A percentile compares a stretch with the other conserved stretches of the same genome.
Conservation (phyloP, 2,329 filamentous ascomycete genomes). For the Blastomyces silverae region DNA sequence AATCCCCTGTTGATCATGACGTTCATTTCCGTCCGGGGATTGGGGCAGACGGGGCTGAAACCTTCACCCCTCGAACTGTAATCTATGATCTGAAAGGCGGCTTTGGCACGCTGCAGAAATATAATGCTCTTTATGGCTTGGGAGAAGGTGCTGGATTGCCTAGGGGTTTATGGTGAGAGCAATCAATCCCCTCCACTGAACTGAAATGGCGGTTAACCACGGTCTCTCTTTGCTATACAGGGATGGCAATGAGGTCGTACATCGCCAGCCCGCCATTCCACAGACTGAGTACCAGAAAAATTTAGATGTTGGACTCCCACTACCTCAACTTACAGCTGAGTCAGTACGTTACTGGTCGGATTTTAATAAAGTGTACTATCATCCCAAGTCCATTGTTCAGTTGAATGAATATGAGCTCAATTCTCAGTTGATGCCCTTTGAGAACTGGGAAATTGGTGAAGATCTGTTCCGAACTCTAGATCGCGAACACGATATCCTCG, state of each 20-base stretch:
- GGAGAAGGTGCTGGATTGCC: conserved; percentile 33
- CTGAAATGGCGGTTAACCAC: neutral
- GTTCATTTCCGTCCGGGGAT: conserved; percentile 82
- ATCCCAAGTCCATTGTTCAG: conserved; percentile 80
- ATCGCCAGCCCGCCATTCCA: conserved; percentile 60
- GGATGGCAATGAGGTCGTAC: conserved; percentile 61
- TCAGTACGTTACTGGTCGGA: conserved; percentile 95
- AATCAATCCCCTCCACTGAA: neutral
- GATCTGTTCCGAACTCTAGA: conserved; percentile 68
- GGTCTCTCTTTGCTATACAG: conserved; percentile 36
- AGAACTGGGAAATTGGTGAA: conserved; percentile 65
- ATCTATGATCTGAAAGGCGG: conserved; percentile 94
- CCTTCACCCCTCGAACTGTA: conserved; percentile 82
- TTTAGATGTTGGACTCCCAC: conserved; percentile 62
- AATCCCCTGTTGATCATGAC: conserved; percentile 68
- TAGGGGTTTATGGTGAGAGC: conserved; percentile 42
- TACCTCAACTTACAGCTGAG: conserved; percentile 58
- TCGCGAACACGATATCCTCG: conserved; percentile 75
- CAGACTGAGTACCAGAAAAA: conserved; percentile 70
- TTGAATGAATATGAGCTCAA: conserved; percentile 80
- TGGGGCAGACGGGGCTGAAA: conserved; percentile 77
- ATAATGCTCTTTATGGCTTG: conserved; percentile 78
- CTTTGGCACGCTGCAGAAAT: conserved; percentile 79
- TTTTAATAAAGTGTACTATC: conserved; percentile 86
- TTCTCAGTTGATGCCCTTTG: conserved; percentile 73